Evolutionary conservation across 1,284 basidiomycete species (phyloP), one percentile per base, ranked within the genome.

Genomic region (Melampsora larici-populina): DNA sequence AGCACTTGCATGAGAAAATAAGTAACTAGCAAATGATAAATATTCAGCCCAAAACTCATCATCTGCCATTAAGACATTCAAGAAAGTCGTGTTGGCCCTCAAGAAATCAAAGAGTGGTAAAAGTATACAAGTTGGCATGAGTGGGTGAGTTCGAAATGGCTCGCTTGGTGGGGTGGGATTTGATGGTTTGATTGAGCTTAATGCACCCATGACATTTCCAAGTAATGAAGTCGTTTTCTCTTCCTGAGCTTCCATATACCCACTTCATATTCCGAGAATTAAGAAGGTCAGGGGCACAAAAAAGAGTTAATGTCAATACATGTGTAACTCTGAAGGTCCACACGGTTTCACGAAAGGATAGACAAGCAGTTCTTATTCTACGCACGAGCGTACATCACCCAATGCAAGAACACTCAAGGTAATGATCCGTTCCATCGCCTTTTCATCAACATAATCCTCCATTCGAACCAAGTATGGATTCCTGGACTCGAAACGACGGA

Each of bases 401-500:
- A 79, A 64, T 0, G 78, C 80, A 36, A 77, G 26, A 43, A 65
- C 67, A 24, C 33, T 77, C 6, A 77, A 67, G 46, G 55, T 64
- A 26, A 62, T 48, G 46, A 79, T 79, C 29, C 80, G 79, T 31
- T 72, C 78, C 81, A 83, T 82, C 43, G 81, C 80, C 4, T 78
- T 78, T 51, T 83, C 82, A 46, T 82, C 82, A 18, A 82, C 81
- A 60, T 82, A 80, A 65, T 83, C 82, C 70, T 83, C 81, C 33
- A 83, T 82, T 31, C 82, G 74, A 2, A 81, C 80, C 7, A 80
- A 70, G 68, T 82, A 82, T 4, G 82, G 80, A 51, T 83, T 83
- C 24, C 81, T 43, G 21, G 80, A 80, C 66, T 82, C 81, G 64
- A 79, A 79, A 58, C 81, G 81, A 24, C 81, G 68, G 51, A 79